Evolutionary conservation across 441 rosid species (phyloP).

Genomic region (Pelargonium citronellum): DNA sequence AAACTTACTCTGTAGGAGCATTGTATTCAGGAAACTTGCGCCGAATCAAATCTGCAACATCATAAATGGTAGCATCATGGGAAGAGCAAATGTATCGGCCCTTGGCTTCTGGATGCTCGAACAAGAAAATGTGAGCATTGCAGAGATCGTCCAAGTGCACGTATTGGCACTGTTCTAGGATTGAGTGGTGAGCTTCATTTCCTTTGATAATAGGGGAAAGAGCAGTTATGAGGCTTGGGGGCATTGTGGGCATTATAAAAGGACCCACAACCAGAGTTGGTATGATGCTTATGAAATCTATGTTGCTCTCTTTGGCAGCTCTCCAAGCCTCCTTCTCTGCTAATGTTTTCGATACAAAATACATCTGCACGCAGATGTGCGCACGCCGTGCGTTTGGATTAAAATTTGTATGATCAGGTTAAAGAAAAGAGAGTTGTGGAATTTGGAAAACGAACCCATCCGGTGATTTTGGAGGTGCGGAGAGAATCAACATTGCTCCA

Average conservation of each 20-base stretch:
- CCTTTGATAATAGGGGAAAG: constrained; percentile 34
- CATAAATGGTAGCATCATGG: constrained; percentile 47
- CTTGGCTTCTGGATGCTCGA: constrained; percentile 53
- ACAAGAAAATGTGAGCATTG: constrained; percentile 63
- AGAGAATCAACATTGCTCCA: not conserved
- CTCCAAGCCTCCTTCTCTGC: constrained; percentile 22
- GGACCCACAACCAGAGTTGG: constrained; percentile 21
- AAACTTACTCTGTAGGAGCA: constrained; percentile 46
- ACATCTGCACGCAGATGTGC: constrained; percentile 11
- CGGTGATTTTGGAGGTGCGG: not conserved
- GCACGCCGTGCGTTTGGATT: not conserved
- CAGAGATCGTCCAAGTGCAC: constrained; percentile 85
- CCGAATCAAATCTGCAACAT: constrained; percentile 42
- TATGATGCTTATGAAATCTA: constrained; percentile 19
- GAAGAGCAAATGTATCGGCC: constrained; percentile 82
- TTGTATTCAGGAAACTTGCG: constrained; percentile 57
- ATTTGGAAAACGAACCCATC: not conserved
- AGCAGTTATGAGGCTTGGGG: constrained; percentile 19
- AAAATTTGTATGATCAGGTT: not conserved
- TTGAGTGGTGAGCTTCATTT: constrained; percentile 64
- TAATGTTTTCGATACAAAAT: constrained; percentile 15
- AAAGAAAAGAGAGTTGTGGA: not conserved
- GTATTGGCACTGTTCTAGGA: constrained; percentile 65
- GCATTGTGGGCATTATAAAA: constrained; percentile 18
- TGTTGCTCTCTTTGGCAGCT: constrained; percentile 15